phyloP scores from a whole-genome alignment of 23 red algal species.

The Cyanidioschyzon merolae region DNA sequence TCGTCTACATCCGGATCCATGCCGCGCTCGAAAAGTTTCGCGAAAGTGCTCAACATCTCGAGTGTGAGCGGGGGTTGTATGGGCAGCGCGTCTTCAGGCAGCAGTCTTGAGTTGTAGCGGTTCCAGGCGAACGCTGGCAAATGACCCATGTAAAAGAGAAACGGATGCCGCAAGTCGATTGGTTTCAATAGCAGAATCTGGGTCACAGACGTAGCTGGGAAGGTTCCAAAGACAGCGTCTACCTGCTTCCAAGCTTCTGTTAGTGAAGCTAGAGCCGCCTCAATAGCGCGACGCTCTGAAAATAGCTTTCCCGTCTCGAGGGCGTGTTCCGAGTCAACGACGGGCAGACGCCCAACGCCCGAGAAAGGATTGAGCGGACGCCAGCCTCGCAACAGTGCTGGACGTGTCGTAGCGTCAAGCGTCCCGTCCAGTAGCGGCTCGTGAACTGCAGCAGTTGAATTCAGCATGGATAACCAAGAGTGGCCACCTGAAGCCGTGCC shows the following conservation, averaged over 20 bases:
- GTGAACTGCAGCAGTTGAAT: not conserved
- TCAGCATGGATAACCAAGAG: not conserved
- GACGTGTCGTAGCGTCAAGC: not conserved
- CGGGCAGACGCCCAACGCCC: not conserved
- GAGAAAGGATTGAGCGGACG: not conserved
- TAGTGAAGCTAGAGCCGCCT: not conserved
- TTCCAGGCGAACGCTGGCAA: constrained; percentile 60
- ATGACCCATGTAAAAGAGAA: constrained; percentile 79
- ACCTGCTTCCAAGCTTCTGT: not conserved
- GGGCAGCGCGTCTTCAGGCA: not conserved
- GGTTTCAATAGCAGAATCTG: constrained; percentile 29
- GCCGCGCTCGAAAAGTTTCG: constrained; percentile 54
- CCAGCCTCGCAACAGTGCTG: not conserved
- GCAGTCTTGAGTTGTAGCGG: not conserved
- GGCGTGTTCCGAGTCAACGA: not conserved
- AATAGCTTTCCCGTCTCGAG: not conserved
- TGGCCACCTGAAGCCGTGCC: too few relatives aligned
- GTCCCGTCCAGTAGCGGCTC: not conserved
- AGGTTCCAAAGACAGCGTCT: constrained; percentile 18
- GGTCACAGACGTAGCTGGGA: not conserved
- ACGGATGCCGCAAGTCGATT: constrained; percentile 70
- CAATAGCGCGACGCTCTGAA: not conserved
- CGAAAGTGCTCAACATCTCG: constrained; percentile 23
- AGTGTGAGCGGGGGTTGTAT: not conserved
- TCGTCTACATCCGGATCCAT: constrained; percentile 93